A percentile compares a stretch with the other conserved stretches of the same genome.
phyloP scores from a whole-genome alignment of 805 yeast genomes.

The Starmerella apicola region DNA sequence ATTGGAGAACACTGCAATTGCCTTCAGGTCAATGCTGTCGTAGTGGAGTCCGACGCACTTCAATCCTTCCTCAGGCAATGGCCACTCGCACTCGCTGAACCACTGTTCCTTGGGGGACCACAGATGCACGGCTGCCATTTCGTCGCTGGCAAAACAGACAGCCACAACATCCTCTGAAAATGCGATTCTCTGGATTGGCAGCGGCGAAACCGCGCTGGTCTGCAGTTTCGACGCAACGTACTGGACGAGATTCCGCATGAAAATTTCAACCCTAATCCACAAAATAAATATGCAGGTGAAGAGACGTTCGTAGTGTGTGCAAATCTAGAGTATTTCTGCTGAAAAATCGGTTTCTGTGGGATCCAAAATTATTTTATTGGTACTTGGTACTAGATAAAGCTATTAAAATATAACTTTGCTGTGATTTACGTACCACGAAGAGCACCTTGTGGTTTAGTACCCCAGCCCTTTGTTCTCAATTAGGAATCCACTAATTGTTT shows the following conservation, averaged over 20 bases:
- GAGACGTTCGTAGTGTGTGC: too few species aligned
- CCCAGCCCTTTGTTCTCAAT: too few species aligned
- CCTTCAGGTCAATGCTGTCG: slow-evolving; percentile 33
- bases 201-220: slow-evolving; percentile 9
- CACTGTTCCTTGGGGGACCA: slow-evolving; percentile 14
- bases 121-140: slow-evolving; percentile 5
- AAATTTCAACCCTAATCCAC: too few species aligned
- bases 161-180: slow-evolving; percentile 11
- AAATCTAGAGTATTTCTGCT: too few species aligned
- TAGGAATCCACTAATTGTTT: too few species aligned
- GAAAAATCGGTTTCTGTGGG: too few species aligned
- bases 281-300: too few species aligned
- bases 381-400: too few species aligned
- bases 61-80: background rate
- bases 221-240: slow-evolving; percentile 11
- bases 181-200: slow-evolving; percentile 4
- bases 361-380: too few species aligned
- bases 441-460: too few species aligned
- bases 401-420: too few species aligned
- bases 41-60: slow-evolving; percentile 7
- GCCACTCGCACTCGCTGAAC: slow-evolving; percentile 9
- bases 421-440: too few species aligned
- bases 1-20: slow-evolving; percentile 51
- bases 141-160: slow-evolving; percentile 6
- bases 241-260: slow-evolving; percentile 17